Evolutionary conservation across 352 stramenopile genomes (phyloP).

Genomic region (Globisporangium cylindrosporum): DNA sequence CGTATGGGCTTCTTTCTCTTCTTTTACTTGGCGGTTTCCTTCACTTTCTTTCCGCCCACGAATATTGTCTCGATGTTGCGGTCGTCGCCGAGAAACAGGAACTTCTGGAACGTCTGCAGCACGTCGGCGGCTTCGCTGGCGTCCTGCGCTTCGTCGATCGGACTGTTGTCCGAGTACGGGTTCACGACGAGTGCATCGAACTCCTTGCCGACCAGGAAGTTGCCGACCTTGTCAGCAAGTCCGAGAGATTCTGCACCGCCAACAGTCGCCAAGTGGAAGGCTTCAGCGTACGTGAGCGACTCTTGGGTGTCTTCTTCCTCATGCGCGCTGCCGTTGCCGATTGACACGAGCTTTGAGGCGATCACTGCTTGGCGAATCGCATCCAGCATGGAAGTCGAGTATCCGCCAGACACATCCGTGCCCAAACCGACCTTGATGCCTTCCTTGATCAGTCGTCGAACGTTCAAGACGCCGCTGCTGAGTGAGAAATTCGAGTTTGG

Average conservation of each 20-base stretch:
- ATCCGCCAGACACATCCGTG: slow-evolving; percentile 93
- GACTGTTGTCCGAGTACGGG: slow-evolving; percentile 41
- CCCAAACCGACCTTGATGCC: slow-evolving; percentile 91
- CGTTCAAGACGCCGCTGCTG: slow-evolving; percentile 82
- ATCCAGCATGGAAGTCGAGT: slow-evolving; percentile 93
- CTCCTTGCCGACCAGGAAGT: slow-evolving; percentile 86
- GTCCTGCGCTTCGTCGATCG: slow-evolving; percentile 68
- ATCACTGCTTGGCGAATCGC: slow-evolving; percentile 89
- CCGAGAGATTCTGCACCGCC: slow-evolving; percentile 81
- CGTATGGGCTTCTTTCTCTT: slow-evolving; percentile 1
- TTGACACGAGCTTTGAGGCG: slow-evolving; percentile 82
- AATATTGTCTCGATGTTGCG: slow-evolving; percentile 89
- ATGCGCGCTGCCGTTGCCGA: slow-evolving; percentile 52
- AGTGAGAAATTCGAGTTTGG: slow-evolving; percentile 95
- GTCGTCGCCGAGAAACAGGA: slow-evolving; percentile 89
- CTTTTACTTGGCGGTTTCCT: slow-evolving; percentile 21
- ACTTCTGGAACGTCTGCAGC: slow-evolving; percentile 88
- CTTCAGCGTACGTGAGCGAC: slow-evolving; percentile 70
- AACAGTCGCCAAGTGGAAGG: slow-evolving; percentile 89
- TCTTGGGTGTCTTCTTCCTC: slow-evolving; percentile 32
- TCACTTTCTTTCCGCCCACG: slow-evolving; percentile 62
- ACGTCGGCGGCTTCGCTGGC: slow-evolving; percentile 41
- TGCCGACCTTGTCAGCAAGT: slow-evolving; percentile 81
- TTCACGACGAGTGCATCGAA: slow-evolving; percentile 91
- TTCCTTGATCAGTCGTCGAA: slow-evolving; percentile 65